Evolutionary conservation across 768 basidiomycete genomes (phyloP).

Genomic region (Pleurotus cornucopiae): DNA sequence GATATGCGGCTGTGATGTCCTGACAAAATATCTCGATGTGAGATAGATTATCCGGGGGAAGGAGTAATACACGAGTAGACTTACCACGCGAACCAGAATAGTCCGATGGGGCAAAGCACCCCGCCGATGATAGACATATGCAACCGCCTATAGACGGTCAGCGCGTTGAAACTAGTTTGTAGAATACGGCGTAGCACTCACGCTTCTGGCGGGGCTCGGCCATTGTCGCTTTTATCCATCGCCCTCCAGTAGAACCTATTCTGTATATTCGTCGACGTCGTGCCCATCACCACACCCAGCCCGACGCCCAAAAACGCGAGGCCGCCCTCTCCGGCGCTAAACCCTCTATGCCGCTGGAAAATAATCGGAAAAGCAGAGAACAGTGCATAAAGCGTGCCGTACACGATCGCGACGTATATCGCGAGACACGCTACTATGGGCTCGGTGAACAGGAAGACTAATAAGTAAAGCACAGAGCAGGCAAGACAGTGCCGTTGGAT

Average conservation of each 20-base stretch:
- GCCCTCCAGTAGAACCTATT: slow-evolving; percentile 48
- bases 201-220: slow-evolving; percentile 59
- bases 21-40: slow-evolving; percentile 15
- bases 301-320: slow-evolving; percentile 66
- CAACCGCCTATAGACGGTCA: slow-evolving; percentile 37
- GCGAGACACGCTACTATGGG: slow-evolving; percentile 58
- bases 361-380: slow-evolving; percentile 62
- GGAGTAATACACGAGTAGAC: slow-evolving; percentile 10
- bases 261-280: slow-evolving; percentile 47
- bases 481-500: background rate
- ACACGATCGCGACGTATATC: slow-evolving; percentile 57
- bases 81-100: slow-evolving; percentile 69
- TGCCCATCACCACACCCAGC: slow-evolving; percentile 49
- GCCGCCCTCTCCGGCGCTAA: slow-evolving; percentile 50
- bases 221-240: slow-evolving; percentile 41
- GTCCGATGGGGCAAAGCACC: slow-evolving; percentile 47
- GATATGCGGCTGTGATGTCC: slow-evolving; percentile 46
- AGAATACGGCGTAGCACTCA: slow-evolving; percentile 16
- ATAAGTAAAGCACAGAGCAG: slow-evolving; percentile 1
- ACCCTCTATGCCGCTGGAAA: slow-evolving; percentile 49
- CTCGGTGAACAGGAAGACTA: slow-evolving; percentile 58
- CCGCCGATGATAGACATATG: slow-evolving; percentile 55
- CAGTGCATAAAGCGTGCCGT: slow-evolving; percentile 60
- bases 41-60: background rate
- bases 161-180: background rate